A percentile compares a stretch with the other conserved stretches of the same genome.
Evolutionary conservation across 2,329 filamentous ascomycete genomes (phyloP).

Genomic region (Colletotrichum somersetense): DNA sequence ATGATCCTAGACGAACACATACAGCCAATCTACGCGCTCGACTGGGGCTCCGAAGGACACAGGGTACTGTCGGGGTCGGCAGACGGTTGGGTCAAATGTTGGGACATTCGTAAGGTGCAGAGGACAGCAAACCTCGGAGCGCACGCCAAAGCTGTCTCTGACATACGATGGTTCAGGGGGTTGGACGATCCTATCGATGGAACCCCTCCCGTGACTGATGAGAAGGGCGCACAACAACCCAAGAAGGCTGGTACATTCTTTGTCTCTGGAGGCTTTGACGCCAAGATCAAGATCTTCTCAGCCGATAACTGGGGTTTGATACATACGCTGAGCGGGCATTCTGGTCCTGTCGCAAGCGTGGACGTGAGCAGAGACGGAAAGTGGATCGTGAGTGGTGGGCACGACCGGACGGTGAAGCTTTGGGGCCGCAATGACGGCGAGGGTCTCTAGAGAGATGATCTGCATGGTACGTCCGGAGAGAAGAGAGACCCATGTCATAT

Average conservation of each 20-base stretch:
- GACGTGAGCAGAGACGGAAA: conserved; percentile 87
- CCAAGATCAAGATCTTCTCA: conserved; percentile 94
- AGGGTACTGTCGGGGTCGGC: conserved; percentile 93
- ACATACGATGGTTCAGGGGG: conserved; percentile 94
- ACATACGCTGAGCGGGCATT: conserved; percentile 90
- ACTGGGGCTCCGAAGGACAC: conserved; percentile 93
- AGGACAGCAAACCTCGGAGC: conserved; percentile 88
- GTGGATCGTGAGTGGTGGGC: conserved; percentile 95
- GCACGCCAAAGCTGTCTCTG: conserved; percentile 90
- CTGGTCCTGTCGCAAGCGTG: conserved; percentile 89
- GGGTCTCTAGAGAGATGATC: conserved; percentile 48
- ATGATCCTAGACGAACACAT: conserved; percentile 91
- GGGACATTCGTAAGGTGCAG: conserved; percentile 93
- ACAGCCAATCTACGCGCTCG: conserved; percentile 90
- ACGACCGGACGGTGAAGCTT: conserved; percentile 94
- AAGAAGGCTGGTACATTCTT: conserved; percentile 94
- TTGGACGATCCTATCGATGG: conserved; percentile 78
- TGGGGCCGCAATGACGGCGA: conserved; percentile 89
- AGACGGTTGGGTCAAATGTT: conserved; percentile 97
- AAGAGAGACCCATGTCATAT: conserved; percentile 1
- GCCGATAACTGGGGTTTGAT: conserved; percentile 95
- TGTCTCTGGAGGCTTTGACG: conserved; percentile 91
- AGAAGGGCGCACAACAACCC: conserved; percentile 75
- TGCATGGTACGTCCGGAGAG: not conserved
- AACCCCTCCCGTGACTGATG: conserved; percentile 69